Evolutionary conservation across 768 basidiomycete genomes (phyloP), one percentile per base, ranked within the genome.

Genomic region (Lyophyllum decastes): DNA sequence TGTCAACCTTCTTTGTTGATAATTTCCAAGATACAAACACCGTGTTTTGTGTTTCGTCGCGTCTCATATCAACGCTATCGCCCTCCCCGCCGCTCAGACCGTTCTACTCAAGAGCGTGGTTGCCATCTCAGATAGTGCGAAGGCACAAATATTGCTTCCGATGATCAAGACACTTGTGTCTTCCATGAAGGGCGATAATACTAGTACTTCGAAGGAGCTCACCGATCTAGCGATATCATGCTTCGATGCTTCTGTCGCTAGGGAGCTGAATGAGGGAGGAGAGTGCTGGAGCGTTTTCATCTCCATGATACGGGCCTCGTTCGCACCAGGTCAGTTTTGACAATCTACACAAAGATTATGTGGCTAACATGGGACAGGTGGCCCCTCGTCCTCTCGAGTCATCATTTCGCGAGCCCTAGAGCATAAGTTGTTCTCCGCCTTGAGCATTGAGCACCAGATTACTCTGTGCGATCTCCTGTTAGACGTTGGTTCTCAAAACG

Each of bases 21-120:
- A 26, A 7, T 33, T 26, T 21, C 51, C 55, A 24, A 93, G 92
- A 54, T 86, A 87, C 70, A 91, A 85, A 66, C 82, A 82, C 59
- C 82, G 86, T 12, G 74, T 95, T 43, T 66, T 92, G 41, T 92
- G 88, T 66, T 94, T 82, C 70, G 70, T 97, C 0, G 73, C 92
- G 6, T 95, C 95, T 1, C 95, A 98, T 68, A 77, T 89, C 61
- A 79, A 81, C 47, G 81, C 84, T 4, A 81, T 89, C 61, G 71
- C 77, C 2, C 66, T 82, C 2, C 70, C 81, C 2, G 57, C 64
- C 0, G 78, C 82, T 17, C 84, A 86, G 58, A 66, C 83, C 11
- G 66, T 73, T 11, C 71, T 98, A 0, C 76, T 98, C 17, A 72
- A 67, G 56, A 68, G 74, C 5, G 52, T 82, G 10, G 69, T 75